Base-by-base conservation (phyloP, 2,329 filamentous ascomycete species). In the Neocatenulostroma microsporum region DNA sequence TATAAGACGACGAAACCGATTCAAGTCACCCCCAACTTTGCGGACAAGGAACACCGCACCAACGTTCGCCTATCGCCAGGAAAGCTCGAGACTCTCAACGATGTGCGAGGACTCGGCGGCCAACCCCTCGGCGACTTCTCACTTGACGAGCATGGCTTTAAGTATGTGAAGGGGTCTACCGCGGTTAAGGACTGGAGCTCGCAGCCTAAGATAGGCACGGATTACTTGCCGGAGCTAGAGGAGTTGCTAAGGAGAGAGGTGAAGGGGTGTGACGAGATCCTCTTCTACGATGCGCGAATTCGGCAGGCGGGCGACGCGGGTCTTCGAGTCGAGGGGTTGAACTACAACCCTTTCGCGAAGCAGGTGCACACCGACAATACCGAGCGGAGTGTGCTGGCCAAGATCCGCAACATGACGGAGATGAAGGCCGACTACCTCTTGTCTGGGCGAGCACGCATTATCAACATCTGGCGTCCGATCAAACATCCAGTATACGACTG, bases 361-460 rank as follows among this genome's bases (percentile, higher is more conserved):
- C 53, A 55, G 30, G 51, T 55, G 4, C 52, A 55, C 34, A 44
- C 47, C 12, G 51, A 56, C 41, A 52, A 54, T 24, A 55, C 52
- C 3, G 49, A 53, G 26, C 37, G 34, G 12, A 51, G 48, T 21
- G 50, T 55, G 13, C 34, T 50, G 15, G 39, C 40, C 17, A 53
- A 53, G 28, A 45, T 56, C 21, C 39, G 39, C 14, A 36, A 44
- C 27, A 36, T 48, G 15, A 52, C 45, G 2, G 52, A 53, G 20
- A 49, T 54, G 24, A 55, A 54, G 29, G 46, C 50, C 4, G 45
- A 50, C 27, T 50, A 40, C 23, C 39, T 50, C 4, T 41, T 48
- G 8, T 33, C 36, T 19, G 47, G 50, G 8, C 44, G 50, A 15
- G 39, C 37, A 5, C 37, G 47, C 9, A 42, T 50, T 21, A 48